Conservation (phyloP, 2,329 filamentous ascomycete species). For the Parascedosporium putredinis region DNA sequence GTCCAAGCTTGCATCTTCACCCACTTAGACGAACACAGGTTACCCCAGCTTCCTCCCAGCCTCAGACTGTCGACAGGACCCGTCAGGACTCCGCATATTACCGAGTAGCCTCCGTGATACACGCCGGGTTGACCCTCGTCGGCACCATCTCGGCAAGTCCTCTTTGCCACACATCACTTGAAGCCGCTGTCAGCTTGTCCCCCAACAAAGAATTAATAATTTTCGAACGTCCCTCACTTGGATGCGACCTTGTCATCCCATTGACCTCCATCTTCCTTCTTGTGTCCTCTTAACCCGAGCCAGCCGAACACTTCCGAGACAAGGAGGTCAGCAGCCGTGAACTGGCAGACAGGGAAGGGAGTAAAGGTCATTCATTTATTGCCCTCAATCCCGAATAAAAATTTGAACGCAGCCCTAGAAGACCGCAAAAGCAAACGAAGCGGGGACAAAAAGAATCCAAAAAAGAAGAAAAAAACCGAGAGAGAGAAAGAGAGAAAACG, state of each 20-base stretch:
- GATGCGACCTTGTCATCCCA: no score
- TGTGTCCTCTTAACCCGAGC: neutral
- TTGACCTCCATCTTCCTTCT: no score
- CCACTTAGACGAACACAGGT: neutral
- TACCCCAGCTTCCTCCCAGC: neutral
- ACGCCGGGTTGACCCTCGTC: neutral
- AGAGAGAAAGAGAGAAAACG: neutral
- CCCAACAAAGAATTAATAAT: no score
- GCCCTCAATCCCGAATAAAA: no score
- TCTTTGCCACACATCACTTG: no score
- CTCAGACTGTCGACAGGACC: neutral
- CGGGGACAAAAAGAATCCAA: neutral
- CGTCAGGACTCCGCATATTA: neutral
- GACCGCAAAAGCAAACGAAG: no score
- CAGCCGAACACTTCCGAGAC: neutral
- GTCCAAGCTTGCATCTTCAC: constrained; percentile 2
- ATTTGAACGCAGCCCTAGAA: no score
- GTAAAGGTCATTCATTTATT: no score
- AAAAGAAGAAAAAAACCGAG: neutral
- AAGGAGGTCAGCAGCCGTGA: no score
- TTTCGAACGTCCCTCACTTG: no score
- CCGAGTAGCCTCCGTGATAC: neutral
- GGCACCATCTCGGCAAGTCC: neutral
- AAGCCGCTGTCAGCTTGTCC: no score
- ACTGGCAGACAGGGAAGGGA: no score